These are phyloP conservation scores for Paracoccidioides lutzii DNA, from an alignment of 2,329 filamentous ascomycete genomes.

Conservation along the genomic window DNA sequence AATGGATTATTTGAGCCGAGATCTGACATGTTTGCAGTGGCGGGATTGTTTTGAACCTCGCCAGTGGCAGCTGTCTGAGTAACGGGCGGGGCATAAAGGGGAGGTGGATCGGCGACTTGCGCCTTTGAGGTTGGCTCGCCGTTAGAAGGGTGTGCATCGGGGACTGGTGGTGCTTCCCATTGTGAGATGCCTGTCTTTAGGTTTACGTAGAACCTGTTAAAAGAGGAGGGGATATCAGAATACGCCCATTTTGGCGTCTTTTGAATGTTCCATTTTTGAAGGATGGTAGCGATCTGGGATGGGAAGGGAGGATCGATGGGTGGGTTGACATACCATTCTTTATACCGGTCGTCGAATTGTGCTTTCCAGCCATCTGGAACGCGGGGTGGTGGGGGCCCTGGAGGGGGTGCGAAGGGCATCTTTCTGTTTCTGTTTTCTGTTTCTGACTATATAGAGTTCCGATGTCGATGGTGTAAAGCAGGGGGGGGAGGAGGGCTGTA, in stretches of 20 bases:
- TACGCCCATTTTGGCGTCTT: too few species aligned
- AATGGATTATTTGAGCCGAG: constrained; percentile 63
- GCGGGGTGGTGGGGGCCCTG: constrained; percentile 44
- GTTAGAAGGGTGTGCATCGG: constrained; percentile 35
- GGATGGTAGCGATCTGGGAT: constrained; percentile 5
- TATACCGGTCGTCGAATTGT: constrained; percentile 77
- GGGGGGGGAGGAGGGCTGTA: too few species aligned
- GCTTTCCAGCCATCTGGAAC: constrained; percentile 73
- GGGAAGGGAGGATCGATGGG: background rate
- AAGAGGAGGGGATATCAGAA: background rate
- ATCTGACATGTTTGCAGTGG: background rate
- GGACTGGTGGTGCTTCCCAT: constrained; percentile 52
- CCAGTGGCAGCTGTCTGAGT: constrained; percentile 19
- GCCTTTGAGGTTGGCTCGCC: constrained; percentile 37
- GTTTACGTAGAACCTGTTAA: constrained; percentile 78
- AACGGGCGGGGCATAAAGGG: constrained; percentile 13
- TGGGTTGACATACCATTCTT: constrained; percentile 52
- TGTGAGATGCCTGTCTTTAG: constrained; percentile 75
- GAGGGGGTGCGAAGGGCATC: constrained; percentile 31
- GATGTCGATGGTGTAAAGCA: too few species aligned
- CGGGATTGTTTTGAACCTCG: constrained; percentile 31
- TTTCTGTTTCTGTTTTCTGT: background rate
- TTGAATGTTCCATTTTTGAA: too few species aligned
- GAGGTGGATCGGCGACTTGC: constrained; percentile 19
- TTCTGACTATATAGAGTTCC: background rate